These are phyloP conservation scores for Bipolaris sorokiniana DNA, from an alignment of 2,329 filamentous ascomycete species.

Conservation along the genomic window DNA sequence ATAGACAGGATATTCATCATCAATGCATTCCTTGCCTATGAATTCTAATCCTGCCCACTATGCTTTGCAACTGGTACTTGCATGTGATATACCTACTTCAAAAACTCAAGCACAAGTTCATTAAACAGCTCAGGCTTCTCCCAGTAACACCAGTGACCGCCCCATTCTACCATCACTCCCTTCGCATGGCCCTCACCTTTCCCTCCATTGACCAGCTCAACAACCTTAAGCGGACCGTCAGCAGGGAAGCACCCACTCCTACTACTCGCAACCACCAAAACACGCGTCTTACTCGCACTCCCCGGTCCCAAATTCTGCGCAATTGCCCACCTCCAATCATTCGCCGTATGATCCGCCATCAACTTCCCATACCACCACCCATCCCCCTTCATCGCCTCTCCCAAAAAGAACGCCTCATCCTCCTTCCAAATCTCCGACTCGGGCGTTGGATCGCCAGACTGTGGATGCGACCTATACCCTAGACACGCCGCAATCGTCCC, in stretches of 20 bases:
- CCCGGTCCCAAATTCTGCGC: slow-evolving; percentile 24
- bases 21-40: neutral
- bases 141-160: slow-evolving; percentile 45
- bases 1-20: neutral
- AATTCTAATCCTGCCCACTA: neutral
- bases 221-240: slow-evolving; percentile 31
- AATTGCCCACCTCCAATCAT: slow-evolving; percentile 35
- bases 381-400: slow-evolving; percentile 32
- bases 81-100: neutral
- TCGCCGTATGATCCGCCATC: slow-evolving; percentile 39
- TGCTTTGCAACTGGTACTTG: neutral
- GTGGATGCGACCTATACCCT: slow-evolving; percentile 30
- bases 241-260: slow-evolving; percentile 40
- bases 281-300: slow-evolving; percentile 23
- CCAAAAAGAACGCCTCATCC: slow-evolving; percentile 35
- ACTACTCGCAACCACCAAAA: slow-evolving; percentile 35
- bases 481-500: slow-evolving; percentile 35
- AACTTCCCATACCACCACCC: slow-evolving; percentile 39
- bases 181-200: slow-evolving; percentile 15
- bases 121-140: slow-evolving; percentile 37
- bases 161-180: slow-evolving; percentile 31
- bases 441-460: slow-evolving; percentile 18
- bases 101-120: slow-evolving; percentile 25
- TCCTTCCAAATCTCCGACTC: slow-evolving; percentile 23
- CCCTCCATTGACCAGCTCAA: slow-evolving; percentile 28